phyloP scores from a whole-genome alignment of 139 green algal genomes.

The Closterium sp. region DNA sequence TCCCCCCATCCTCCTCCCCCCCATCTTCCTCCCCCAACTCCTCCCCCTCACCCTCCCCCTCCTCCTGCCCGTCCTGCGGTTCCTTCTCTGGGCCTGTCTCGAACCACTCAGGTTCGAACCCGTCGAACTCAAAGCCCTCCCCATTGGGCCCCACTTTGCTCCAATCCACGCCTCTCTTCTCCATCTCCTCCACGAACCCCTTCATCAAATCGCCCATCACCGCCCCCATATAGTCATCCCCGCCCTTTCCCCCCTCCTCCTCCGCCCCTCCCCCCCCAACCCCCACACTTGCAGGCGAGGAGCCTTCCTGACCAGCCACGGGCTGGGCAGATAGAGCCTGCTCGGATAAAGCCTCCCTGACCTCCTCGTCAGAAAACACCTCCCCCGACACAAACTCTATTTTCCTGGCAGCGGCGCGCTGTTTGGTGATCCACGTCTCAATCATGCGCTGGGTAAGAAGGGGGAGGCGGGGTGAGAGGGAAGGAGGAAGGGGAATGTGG shows the following conservation, averaged over 20 bases:
- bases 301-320: too few relatives aligned
- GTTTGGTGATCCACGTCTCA: background rate
- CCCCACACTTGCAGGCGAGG: too few relatives aligned
- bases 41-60: background rate
- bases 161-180: background rate
- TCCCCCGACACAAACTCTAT: background rate
- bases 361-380: background rate
- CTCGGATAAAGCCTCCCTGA: too few relatives aligned
- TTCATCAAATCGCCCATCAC: background rate
- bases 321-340: too few relatives aligned
- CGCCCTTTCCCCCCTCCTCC: background rate
- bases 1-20: background rate
- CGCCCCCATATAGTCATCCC: background rate
- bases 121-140: background rate
- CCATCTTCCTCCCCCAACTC: background rate
- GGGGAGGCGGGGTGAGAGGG: too few relatives aligned
- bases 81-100: background rate
- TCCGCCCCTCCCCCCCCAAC: background rate
- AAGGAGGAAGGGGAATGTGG: too few relatives aligned
- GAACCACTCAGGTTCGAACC: background rate
- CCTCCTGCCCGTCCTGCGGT: too few relatives aligned
- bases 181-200: background rate
- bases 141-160: background rate
- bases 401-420: background rate
- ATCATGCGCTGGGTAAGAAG: background rate